Evolutionary conservation across 345 rosid species (phyloP), one percentile per base, ranked within the genome.

Genomic region (Brassica juncea): DNA sequence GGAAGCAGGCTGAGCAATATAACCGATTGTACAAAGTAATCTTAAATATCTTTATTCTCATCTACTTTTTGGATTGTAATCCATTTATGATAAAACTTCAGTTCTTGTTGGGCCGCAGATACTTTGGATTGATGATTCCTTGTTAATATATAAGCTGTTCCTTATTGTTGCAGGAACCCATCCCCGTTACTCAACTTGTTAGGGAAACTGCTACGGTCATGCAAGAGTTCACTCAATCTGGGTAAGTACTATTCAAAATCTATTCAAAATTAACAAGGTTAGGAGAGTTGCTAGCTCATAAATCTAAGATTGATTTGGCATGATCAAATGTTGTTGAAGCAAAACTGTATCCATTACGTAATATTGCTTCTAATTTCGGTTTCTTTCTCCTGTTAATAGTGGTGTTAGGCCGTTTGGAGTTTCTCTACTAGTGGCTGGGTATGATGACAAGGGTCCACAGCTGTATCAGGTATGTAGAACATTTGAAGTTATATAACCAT

Each of bases 361-460:
- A 21, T 21, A 21, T 21, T 21, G 23, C 23, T 21, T 21, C 23
- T 49, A 4, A 59, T 15, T 31, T n/a, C 1, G 0, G 57, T 57
- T 55, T 47, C 16, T 8, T 32, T 59, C 21, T 68, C 47, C 44
- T 60, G 8, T 34, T 5, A 59, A 31, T 55, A 95, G 97, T 58
- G 99, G 96, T 82, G 99, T 95, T 25, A 87, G 98, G 88, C 99
- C 99, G 66, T 93, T 95, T 78, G 99, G 98, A 52, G 98, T 95
- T 37, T 95, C 99, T 61, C 83, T 95, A 71, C 84, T 95, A 78
- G 99, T 93, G 65, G 97, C 96, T 70, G 97, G 98, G 55, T 93
- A 82, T 79, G 99, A 95, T 82, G 98, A 95, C 84, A 93, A 89
- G 75, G 99, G 99, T 76, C 97, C 96, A 52, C 99, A 91, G 77